Evolutionary conservation across 2,329 filamentous ascomycete species (phyloP).

Genomic region (Aspergillus terreus): DNA sequence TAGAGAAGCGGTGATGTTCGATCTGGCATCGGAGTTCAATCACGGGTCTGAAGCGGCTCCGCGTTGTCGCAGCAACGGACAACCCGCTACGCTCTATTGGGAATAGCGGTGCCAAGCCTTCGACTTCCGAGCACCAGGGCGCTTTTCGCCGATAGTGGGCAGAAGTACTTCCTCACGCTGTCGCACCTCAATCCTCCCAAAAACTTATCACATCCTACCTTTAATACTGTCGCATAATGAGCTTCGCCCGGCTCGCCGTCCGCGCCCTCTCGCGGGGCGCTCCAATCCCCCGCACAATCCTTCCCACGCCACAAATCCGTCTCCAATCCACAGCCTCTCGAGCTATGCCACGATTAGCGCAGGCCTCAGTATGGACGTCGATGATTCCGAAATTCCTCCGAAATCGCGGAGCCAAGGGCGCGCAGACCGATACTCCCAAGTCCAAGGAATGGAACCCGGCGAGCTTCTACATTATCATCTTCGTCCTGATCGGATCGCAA

Average conservation of each 20-base stretch:
- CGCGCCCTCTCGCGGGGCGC: background rate
- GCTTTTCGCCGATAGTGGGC: conserved; percentile 1
- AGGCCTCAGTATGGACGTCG: conserved; percentile 64
- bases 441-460: conserved; percentile 73
- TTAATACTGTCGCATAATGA: background rate
- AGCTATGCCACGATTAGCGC: conserved; percentile 48
- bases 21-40: background rate
- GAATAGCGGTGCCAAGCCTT: conserved; percentile 10
- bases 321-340: conserved; percentile 16
- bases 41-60: conserved; percentile 7
- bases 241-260: background rate
- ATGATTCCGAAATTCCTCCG: conserved; percentile 60
- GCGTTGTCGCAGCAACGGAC: conserved; percentile 31
- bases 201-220: too few species aligned
- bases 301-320: conserved; percentile 15
- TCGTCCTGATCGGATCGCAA: conserved; percentile 87
- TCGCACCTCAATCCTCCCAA: background rate
- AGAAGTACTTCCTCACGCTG: background rate
- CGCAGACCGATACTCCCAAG: conserved; percentile 33
- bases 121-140: conserved; percentile 4
- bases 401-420: conserved; percentile 29
- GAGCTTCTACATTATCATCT: conserved; percentile 77
- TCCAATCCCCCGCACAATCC: background rate
- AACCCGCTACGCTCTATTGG: conserved; percentile 13
- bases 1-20: background rate